Evolutionary conservation across 2,329 filamentous ascomycete species (phyloP), one percentile per base, ranked within the genome.

Genomic region (Periconia sp.): DNA sequence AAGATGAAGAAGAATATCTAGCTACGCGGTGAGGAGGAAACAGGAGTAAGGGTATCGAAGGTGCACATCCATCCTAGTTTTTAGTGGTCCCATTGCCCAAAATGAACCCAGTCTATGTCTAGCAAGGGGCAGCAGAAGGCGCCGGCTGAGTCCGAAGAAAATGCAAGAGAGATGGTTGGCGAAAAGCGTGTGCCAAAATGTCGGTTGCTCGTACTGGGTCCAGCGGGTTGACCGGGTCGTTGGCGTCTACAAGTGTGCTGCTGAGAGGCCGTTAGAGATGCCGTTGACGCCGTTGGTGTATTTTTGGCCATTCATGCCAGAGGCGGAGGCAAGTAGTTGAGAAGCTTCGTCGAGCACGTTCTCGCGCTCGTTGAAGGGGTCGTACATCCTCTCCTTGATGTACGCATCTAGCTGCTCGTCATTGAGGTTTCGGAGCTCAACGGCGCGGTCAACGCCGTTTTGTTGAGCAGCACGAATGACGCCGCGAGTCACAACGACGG

Each of bases 401-500:
- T 86, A 90, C 68, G 86, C 83, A 47, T 84, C 72, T 78, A 89
- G 87, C 65, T 87, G 79, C 51, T 80, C 79, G 52, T 92, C 87
- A 37, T 78, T 77, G 41, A 91, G 74, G 48, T 74, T 73, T 62
- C 86, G 86, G 36, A 96, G 88, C 48, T 71, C 68, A 16, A 73
- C 59, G 42, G 76, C 74, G 21, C 76, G 73, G 61, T 79, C 76
- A 31, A 79, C 74, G 36, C 88, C 87, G 59, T 89, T 89, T 52
- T 86, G 79, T 61, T 95, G 88, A 5, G 92, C 92, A 16, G 89
- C 86, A 69, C 94, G 92, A 80, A 97, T 96, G 57, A 96, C 92
- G 73, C 92, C 90, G 36, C 90, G 85, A 22, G 92, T 89, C 21
- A 97, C 92, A 34, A 88, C 72, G 46, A 96, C 80, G 65, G 86